Conservation (phyloP, 495 filamentous ascomycete genomes). For the Penicillium canariense region DNA sequence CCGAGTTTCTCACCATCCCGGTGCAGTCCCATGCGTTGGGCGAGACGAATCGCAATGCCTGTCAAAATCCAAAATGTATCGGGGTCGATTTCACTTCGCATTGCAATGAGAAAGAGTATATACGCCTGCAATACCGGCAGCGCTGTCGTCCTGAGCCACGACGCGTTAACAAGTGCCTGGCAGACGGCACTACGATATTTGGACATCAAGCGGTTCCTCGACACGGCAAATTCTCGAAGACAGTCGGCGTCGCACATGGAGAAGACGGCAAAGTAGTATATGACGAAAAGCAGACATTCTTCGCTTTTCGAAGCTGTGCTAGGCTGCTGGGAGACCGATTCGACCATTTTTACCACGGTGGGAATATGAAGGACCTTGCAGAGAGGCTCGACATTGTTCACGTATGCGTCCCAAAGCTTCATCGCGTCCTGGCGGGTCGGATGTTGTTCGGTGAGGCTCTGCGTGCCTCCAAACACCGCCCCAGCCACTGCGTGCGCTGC, state of each 20-base stretch:
- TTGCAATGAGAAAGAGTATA: constrained; percentile 33
- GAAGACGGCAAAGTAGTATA: constrained; percentile 40
- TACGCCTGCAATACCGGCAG: constrained; percentile 34
- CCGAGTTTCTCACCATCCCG: constrained; percentile 43
- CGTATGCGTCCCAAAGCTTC: constrained; percentile 58
- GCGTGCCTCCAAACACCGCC: neutral
- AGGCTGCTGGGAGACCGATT: constrained; percentile 27
- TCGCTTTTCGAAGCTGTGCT: constrained; percentile 28
- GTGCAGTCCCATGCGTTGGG: constrained; percentile 48
- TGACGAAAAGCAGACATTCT: constrained; percentile 43
- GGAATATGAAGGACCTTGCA: constrained; percentile 66
- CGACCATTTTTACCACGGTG: constrained; percentile 40
- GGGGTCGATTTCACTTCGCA: constrained; percentile 31
- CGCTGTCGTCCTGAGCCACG: constrained; percentile 32
- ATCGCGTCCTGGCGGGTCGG: constrained; percentile 18
- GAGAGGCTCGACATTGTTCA: constrained; percentile 62
- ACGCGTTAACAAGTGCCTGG: constrained; percentile 30
- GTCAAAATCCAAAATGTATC: constrained; percentile 39
- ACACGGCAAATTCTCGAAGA: constrained; percentile 27
- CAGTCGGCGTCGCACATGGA: constrained; percentile 37
- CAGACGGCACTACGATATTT: constrained; percentile 13
- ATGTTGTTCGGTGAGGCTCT: constrained; percentile 9
- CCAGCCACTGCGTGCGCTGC: constrained; percentile 12
- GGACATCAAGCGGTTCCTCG: constrained; percentile 10
- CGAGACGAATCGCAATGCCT: constrained; percentile 47